Percentiles rank a stretch among this genome's conserved stretches.
Evolutionary conservation across 768 basidiomycete genomes (phyloP).

Genomic region (Russula griseocarnosa): DNA sequence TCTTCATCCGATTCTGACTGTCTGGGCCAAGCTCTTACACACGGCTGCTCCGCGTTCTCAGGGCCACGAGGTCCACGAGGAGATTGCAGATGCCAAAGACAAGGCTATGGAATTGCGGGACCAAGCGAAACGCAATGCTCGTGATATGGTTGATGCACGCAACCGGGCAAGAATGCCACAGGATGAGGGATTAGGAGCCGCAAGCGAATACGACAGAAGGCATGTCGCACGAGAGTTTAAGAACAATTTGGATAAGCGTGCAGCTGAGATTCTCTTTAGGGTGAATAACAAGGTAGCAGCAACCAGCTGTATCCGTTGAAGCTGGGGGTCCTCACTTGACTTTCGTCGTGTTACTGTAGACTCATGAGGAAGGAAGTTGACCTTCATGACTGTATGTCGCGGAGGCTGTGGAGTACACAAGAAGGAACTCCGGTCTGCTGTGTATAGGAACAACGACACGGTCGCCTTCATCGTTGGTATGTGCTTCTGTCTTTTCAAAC

Average conservation of each 20-base stretch:
- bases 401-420: constrained; percentile 14
- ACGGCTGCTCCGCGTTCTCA: background rate
- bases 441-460: background rate
- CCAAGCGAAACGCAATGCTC: background rate
- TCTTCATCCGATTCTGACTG: background rate
- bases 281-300: constrained; percentile 20
- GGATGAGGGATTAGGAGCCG: background rate
- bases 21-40: background rate
- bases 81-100: background rate
- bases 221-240: background rate
- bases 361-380: constrained; percentile 8
- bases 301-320: background rate
- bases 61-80: background rate
- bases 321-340: background rate
- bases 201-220: background rate
- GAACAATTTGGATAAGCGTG: background rate
- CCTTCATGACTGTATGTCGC: constrained; percentile 15
- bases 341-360: background rate
- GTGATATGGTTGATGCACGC: background rate
- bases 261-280: constrained; percentile 7
- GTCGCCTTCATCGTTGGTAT: constrained; percentile 20
- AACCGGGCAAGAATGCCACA: constrained; percentile 2
- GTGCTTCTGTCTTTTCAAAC: background rate
- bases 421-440: constrained; percentile 1
- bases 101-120: constrained; percentile 5